Base-by-base conservation (phyloP, 495 filamentous ascomycete species). In the Bacidia rubella region DNA sequence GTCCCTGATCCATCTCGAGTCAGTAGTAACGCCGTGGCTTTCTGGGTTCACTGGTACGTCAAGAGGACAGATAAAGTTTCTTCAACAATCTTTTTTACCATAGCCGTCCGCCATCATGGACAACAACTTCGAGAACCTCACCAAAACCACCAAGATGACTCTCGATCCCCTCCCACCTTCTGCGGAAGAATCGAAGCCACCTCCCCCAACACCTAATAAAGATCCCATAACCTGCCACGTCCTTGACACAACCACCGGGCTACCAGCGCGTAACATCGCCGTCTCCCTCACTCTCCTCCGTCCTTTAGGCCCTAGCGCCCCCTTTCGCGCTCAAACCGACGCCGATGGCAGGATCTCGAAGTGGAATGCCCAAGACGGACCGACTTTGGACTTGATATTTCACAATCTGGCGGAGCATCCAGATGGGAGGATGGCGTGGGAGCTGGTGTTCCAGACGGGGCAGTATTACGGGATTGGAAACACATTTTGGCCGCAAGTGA, bases 401-500 rank as follows among this genome's bases (percentile, higher is more conserved):
- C 57, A 11, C 64, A 65, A 63, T 74, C 44, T 59, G 32, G 62
- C 60, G 0, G 55, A 54, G 42, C 62, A 65, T 2, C 38, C 40
- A 20, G 60, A 57, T n/a, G 68, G 66, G 10, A 69, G 70, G 60
- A 76, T 73, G 55, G 65, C 74, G 49, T 94, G 86, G 84, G 79
- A 76, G 38, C 71, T 94, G 56, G 73, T 74, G 24, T 94, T 96
- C 66, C 83, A 87, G 55, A 86, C 83, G 11, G 85, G 76, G 27
- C 68, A 64, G 17, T 94, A 92, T 70, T 95, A 81, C 62, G 85
- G 84, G 54, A 72, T 78, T 54, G 77, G 69, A 0, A 77, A 83
- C 53, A 88, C 87, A 2, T 96, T 98, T 64, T 96, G 87, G 65
- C 87, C 87, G 22, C 85, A 90, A 68, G 88, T 96, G n/a, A 80